Percentiles rank a stretch among this genome's conserved stretches.
Conservation (phyloP, 1,284 basidiomycete genomes). For the Cryptococcus wingfieldii region DNA sequence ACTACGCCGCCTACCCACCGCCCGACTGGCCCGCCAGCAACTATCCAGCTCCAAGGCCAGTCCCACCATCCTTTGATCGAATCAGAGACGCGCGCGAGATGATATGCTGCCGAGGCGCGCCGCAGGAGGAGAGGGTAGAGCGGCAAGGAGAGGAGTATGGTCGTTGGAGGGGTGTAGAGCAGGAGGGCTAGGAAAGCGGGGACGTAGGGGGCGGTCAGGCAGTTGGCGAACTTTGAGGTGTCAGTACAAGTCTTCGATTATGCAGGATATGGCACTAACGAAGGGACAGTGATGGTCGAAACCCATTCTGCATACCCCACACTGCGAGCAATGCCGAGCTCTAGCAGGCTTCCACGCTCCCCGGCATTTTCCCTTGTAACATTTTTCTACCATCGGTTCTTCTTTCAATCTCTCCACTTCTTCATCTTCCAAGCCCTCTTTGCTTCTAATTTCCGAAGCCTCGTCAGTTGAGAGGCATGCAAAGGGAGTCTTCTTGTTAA, state of each 20-base stretch:
- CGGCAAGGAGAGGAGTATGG: slow-evolving; percentile 25
- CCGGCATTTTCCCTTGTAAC: slow-evolving; percentile 24
- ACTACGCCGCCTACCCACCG: slow-evolving; percentile 26
- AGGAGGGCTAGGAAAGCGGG: slow-evolving; percentile 33
- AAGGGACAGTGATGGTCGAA: slow-evolving; percentile 47
- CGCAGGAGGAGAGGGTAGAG: slow-evolving; percentile 11
- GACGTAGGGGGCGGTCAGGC: slow-evolving; percentile 39
- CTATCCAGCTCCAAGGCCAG: slow-evolving; percentile 33
- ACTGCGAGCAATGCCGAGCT: slow-evolving; percentile 42
- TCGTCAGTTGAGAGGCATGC: slow-evolving; percentile 25
- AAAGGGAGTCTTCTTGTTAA: slow-evolving; percentile 16
- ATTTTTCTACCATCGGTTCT: slow-evolving; percentile 22
- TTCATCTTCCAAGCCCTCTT: background rate
- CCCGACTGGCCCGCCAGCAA: slow-evolving; percentile 37
- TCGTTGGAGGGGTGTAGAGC: slow-evolving; percentile 21
- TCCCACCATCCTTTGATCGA: slow-evolving; percentile 33
- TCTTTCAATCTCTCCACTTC: background rate
- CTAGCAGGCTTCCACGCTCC: slow-evolving; percentile 43
- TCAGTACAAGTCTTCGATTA: no score
- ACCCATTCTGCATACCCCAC: slow-evolving; percentile 37
- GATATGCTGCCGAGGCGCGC: slow-evolving; percentile 21
- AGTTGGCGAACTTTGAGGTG: slow-evolving; percentile 39
- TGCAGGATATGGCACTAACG: slow-evolving; percentile 16
- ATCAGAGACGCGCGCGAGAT: slow-evolving; percentile 1
- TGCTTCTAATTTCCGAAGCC: slow-evolving; percentile 7